Percentiles rank a stretch among this genome's conserved stretches.
phyloP scores from a whole-genome alignment of 179 eudicot genomes.

The Amaranthus tricolor region DNA sequence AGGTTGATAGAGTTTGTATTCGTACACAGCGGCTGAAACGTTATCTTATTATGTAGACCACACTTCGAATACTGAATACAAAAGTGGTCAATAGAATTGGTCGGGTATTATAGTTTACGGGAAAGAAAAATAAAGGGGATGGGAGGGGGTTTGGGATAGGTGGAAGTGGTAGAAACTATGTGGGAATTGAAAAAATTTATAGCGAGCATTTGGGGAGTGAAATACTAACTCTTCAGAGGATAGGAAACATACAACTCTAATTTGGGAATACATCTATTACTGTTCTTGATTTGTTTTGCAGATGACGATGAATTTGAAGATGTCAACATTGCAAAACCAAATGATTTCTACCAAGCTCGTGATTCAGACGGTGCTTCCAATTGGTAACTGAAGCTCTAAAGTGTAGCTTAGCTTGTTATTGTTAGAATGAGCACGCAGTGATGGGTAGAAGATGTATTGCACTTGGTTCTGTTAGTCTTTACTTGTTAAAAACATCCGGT shows the following conservation, averaged over 20 bases:
- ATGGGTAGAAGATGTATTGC: slow-evolving; percentile 1
- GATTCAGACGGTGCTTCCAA: slow-evolving; percentile 57
- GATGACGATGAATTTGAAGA: slow-evolving; percentile 92
- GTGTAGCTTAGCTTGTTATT: neutral
- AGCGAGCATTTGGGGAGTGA: neutral
- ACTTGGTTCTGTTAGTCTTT: neutral
- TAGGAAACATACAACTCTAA: neutral
- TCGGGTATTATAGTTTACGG: neutral
- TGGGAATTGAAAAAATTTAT: neutral
- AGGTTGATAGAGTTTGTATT: neutral
- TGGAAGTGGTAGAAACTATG: neutral
- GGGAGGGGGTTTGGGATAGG: neutral
- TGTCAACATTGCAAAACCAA: slow-evolving; percentile 66
- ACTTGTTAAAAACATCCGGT: slow-evolving; percentile 7
- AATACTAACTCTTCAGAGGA: neutral
- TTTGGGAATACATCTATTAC: neutral
- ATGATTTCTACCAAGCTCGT: slow-evolving; percentile 62
- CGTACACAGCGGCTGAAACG: neutral
- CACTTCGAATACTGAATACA: neutral
- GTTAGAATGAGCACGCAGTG: neutral
- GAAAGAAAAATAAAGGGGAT: neutral
- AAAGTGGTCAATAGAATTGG: neutral
- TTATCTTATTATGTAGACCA: neutral
- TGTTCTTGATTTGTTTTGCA: slow-evolving; percentile 18
- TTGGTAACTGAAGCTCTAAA: slow-evolving; percentile 21